Evolutionary conservation across 441 rosid genomes (phyloP).

Genomic region (Brassica hybrid): DNA sequence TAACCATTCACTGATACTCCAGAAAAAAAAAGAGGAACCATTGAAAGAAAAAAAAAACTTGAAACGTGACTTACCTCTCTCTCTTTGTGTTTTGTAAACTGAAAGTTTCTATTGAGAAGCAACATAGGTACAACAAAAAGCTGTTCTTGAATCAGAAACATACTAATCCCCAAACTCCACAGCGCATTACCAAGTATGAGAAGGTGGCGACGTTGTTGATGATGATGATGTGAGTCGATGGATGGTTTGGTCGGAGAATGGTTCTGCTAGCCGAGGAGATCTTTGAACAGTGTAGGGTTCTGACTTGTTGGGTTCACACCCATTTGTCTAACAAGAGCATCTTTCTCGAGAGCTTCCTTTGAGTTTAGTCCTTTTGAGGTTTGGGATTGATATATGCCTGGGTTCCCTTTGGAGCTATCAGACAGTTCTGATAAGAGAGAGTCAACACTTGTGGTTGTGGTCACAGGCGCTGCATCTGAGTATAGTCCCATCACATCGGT

Average conservation of each 20-base stretch:
- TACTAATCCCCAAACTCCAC: constrained; percentile 19
- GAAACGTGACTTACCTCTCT: constrained; percentile 27
- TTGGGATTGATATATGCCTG: constrained; percentile 35
- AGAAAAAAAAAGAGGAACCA: constrained; percentile 30
- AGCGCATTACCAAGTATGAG: constrained; percentile 30
- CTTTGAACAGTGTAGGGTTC: constrained; percentile 90
- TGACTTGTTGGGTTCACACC: constrained; percentile 88
- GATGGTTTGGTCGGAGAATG: constrained; percentile 18
- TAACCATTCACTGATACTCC: constrained; percentile 34
- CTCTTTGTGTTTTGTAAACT: constrained; percentile 36
- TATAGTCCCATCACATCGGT: constrained; percentile 64
- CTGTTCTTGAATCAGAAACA: constrained; percentile 37
- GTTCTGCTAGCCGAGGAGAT: constrained; percentile 67
- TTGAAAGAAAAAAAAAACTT: constrained; percentile 14
- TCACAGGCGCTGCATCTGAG: constrained; percentile 52
- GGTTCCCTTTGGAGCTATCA: constrained; percentile 42
- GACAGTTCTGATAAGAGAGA: constrained; percentile 54
- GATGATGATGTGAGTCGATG: constrained; percentile 15
- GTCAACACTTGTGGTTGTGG: constrained; percentile 47
- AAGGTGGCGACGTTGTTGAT: constrained; percentile 6
- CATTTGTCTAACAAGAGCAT: constrained; percentile 95
- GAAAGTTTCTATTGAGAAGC: constrained; percentile 39
- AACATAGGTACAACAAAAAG: constrained; percentile 42
- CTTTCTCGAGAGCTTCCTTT: constrained; percentile 84
- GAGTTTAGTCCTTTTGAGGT: constrained; percentile 72